These are phyloP conservation scores for Ophiostoma triangulosporum DNA, from an alignment of 2,329 filamentous ascomycete genomes.

Conservation along the genomic window DNA sequence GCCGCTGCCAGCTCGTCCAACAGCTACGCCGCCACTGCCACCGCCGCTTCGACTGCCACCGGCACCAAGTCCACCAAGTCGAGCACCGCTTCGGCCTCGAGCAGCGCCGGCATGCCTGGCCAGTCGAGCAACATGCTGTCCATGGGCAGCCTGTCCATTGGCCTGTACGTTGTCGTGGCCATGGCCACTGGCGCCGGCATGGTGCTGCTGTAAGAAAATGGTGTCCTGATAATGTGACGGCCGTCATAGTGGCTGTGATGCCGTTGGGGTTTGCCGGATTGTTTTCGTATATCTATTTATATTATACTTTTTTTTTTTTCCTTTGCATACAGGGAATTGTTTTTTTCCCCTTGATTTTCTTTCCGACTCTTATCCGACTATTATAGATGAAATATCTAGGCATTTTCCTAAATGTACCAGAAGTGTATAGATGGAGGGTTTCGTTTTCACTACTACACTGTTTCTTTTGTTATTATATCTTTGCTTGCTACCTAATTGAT, in stretches of 20 bases:
- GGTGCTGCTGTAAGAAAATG: slow-evolving; percentile 33
- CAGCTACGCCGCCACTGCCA: slow-evolving; percentile 32
- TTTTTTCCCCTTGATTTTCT: neutral
- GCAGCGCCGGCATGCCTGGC: slow-evolving; percentile 26
- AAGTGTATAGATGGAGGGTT: slow-evolving; percentile 1
- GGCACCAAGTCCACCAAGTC: slow-evolving; percentile 18
- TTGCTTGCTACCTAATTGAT: neutral
- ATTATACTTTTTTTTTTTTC: neutral
- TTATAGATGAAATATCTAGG: slow-evolving; percentile 2
- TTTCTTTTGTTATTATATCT: neutral
- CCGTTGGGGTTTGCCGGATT: neutral
- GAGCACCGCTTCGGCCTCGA: slow-evolving; percentile 14
- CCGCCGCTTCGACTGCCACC: slow-evolving; percentile 26
- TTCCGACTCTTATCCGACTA: neutral
- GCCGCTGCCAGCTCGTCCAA: slow-evolving; percentile 47
- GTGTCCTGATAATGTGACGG: neutral
- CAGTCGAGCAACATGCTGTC: slow-evolving; percentile 27
- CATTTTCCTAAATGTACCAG: neutral
- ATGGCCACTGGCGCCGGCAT: slow-evolving; percentile 38
- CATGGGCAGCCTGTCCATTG: slow-evolving; percentile 34
- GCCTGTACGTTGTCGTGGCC: slow-evolving; percentile 38
- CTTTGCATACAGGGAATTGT: neutral
- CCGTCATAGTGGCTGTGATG: neutral
- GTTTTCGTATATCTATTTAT: neutral
- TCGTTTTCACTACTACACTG: neutral